Evolutionary conservation across 305 asterid genomes (phyloP).

Genomic region (Caryopteris hybrid): DNA sequence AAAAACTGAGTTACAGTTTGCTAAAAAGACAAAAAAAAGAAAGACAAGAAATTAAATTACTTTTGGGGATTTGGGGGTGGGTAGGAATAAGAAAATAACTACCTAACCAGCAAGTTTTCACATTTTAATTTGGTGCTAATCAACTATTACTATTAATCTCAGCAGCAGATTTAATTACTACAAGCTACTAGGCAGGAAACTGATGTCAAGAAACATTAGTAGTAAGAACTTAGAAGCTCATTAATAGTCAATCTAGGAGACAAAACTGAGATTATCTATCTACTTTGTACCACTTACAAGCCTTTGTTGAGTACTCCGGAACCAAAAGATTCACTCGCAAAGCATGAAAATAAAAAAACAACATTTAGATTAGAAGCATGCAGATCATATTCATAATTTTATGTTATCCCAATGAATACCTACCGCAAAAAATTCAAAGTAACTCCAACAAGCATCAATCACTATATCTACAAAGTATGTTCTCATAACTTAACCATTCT

Average conservation of each 20-base stretch:
- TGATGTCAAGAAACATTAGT: neutral
- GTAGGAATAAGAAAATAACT: neutral
- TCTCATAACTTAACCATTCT: neutral
- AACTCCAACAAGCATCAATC: neutral
- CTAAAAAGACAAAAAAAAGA: too few species aligned
- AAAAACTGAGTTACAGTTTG: neutral
- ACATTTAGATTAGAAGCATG: neutral
- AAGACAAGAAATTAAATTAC: too few species aligned
- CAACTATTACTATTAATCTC: neutral
- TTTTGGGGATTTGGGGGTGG: neutral
- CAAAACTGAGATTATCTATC: neutral
- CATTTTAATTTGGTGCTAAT: neutral
- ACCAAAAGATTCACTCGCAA: neutral
- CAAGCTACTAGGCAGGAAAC: neutral
- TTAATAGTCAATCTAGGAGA: neutral
- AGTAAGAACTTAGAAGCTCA: neutral
- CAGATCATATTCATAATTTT: neutral
- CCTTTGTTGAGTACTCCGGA: neutral
- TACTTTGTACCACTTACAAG: neutral
- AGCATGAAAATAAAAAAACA: neutral
- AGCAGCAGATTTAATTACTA: neutral
- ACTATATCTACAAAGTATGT: neutral
- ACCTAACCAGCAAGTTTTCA: neutral
- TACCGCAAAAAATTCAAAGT: neutral
- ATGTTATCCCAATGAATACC: neutral